These are phyloP conservation scores for Extremus antarcticus DNA, from an alignment of 495 filamentous ascomycete genomes.

Conservation along the genomic window DNA sequence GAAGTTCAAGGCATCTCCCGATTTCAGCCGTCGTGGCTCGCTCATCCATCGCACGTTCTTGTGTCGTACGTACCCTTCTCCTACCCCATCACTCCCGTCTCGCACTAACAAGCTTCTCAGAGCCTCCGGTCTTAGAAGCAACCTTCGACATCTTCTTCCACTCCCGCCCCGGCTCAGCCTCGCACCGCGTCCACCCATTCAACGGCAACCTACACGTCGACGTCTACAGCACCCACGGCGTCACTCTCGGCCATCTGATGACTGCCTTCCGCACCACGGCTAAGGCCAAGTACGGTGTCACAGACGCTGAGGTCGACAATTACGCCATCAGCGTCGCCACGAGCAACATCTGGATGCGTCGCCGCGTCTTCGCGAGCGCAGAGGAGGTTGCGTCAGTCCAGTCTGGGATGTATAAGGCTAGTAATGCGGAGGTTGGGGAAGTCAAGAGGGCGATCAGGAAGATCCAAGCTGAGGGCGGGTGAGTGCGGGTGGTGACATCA, in stretches of 20 bases:
- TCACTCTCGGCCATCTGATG: neutral
- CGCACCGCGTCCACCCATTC: neutral
- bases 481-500: no score
- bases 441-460: no score
- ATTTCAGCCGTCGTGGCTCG: neutral
- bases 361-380: no score
- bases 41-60: neutral
- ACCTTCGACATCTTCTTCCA: neutral
- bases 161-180: neutral
- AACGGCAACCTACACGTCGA: neutral
- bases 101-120: neutral
- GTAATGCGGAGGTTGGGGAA: no score
- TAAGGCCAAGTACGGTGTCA: neutral
- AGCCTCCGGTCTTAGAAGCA: neutral
- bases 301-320: neutral
- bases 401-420: no score
- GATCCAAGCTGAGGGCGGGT: no score
- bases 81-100: neutral
- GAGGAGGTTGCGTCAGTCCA: no score
- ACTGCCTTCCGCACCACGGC: neutral
- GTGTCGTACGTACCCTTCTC: neutral
- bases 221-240: neutral
- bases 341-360: neutral
- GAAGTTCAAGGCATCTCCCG: neutral
- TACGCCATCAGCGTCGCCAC: neutral